Percentiles rank a stretch among this genome's conserved stretches.
Conservation (phyloP, 129 eudicot genomes). For the Artemisia tridentata region DNA sequence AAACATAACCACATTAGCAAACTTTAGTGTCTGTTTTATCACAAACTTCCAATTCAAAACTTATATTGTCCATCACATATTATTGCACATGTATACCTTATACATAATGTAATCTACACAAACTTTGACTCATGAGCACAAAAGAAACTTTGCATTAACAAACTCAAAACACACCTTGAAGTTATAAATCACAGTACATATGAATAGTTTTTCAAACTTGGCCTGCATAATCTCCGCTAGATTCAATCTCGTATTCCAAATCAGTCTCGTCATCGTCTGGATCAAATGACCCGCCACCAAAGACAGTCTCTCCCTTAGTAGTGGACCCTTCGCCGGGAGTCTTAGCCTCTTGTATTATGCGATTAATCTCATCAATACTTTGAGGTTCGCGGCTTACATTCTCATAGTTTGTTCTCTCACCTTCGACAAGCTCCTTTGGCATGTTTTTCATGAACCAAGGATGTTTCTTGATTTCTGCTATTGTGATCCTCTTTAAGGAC, state of each 20-base stretch:
- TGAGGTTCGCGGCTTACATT: conserved; percentile 34
- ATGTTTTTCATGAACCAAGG: conserved; percentile 65
- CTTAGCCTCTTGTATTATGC: conserved; percentile 71
- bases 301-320: conserved; percentile 15
- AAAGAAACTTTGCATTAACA: conserved; percentile 11
- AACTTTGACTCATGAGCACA: conserved; percentile 14
- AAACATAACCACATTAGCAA: conserved; percentile 4
- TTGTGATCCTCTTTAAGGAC: conserved; percentile 54
- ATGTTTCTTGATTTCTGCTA: conserved; percentile 64
- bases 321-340: conserved; percentile 45
- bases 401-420: conserved; percentile 44
- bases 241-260: conserved; percentile 54
- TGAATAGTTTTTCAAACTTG: conserved; percentile 29
- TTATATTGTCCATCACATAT: conserved; percentile 14
- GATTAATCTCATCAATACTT: conserved; percentile 65
- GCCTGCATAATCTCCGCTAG: conserved; percentile 43
- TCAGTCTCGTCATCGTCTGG: conserved; percentile 43
- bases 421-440: conserved; percentile 61
- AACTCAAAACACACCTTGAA: conserved; percentile 23
- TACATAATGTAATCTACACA: conserved; percentile 26
- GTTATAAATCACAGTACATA: neutral
- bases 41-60: neutral
- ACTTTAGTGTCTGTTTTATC: neutral
- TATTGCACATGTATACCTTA: conserved; percentile 5
- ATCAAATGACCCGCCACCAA: conserved; percentile 45